Percentiles rank a stretch among this genome's conserved stretches.
Evolutionary conservation across 2,329 filamentous ascomycete species (phyloP).

Genomic region (Aquanectria penicillioides): DNA sequence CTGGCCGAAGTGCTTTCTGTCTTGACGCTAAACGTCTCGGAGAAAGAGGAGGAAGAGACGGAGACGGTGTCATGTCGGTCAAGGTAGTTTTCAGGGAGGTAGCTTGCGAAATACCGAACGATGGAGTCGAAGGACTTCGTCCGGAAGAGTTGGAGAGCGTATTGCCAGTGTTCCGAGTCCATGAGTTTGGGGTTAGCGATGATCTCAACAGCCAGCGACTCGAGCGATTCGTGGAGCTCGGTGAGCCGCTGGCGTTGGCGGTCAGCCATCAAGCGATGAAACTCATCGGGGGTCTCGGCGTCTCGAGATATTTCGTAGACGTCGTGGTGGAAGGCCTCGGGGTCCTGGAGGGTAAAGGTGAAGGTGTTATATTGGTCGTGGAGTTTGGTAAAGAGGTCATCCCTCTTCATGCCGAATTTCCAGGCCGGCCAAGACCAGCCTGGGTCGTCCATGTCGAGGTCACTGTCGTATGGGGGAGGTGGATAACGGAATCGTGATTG

Average conservation of each 20-base stretch:
- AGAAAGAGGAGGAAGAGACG: constrained; percentile 50
- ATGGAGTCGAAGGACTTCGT: constrained; percentile 69
- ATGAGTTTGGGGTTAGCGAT: constrained; percentile 68
- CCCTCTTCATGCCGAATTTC: constrained; percentile 71
- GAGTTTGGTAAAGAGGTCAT: constrained; percentile 66
- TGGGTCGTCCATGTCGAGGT: constrained; percentile 65
- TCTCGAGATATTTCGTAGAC: constrained; percentile 66
- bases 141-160: constrained; percentile 67
- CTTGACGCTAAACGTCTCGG: constrained; percentile 50
- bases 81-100: constrained; percentile 62
- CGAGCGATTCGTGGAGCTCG: constrained; percentile 65
- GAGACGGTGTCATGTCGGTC: constrained; percentile 50
- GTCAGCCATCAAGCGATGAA: constrained; percentile 62
- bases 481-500: constrained; percentile 23
- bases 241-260: constrained; percentile 64
- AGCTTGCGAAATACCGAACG: constrained; percentile 68
- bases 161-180: constrained; percentile 67
- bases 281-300: constrained; percentile 62
- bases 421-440: constrained; percentile 66
- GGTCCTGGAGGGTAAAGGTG: constrained; percentile 65
- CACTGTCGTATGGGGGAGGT: constrained; percentile 53
- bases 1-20: constrained; percentile 51
- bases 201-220: constrained; percentile 69
- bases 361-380: constrained; percentile 71
- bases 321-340: constrained; percentile 69